Evolutionary conservation across 371 early-diverging fungal genomes (phyloP), one percentile per base, ranked within the genome.

Genomic region (Chytridiales sp.): DNA sequence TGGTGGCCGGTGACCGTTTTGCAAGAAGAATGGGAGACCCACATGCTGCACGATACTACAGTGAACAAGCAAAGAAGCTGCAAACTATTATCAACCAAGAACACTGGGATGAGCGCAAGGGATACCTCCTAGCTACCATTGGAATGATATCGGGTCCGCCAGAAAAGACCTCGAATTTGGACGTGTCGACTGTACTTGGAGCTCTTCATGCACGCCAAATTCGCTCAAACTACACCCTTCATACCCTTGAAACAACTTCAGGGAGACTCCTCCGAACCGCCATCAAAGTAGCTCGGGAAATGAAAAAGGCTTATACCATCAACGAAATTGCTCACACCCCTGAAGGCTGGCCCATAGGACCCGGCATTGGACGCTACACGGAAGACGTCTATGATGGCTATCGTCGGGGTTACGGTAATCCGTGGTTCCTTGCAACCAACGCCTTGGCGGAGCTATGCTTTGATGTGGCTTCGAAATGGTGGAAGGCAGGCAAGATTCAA

Each of bases 281-380:
- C 21, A 21, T 47, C 6, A 19, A 59, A 22, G 27, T 55, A 3
- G 56, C 56, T 19, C n/a, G 6, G 15, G 24, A 6, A 36, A 47
- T 41, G 48, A 30, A 29, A 15, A 9, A 30, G 29, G 48, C 30
- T 27, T 41, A 29, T 30, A 8, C 19, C 22, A 38, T 47, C 49
- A 59, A 50, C 30, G 24, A 24, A 11, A 21, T 19, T 15, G 22
- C 54, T 9, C 4, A 29, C 11, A 42, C 15, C n/a, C 29, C 31
- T 3, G 24, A 26, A 13, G 62, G 52, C 19, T 38, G 4, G 11
- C 52, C 52, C 52, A n/a, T 52, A 4, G 48, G 46, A 4, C 76
- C 75, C 3, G 84, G 84, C 1, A 74, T 85, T n/a, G 90, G 90
- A 3, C 67, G 90, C 8, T 91, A 90, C 58, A 77, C 84, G 0